phyloP scores from a whole-genome alignment of 73 alveolate species.

The Uronychia binucleata region DNA sequence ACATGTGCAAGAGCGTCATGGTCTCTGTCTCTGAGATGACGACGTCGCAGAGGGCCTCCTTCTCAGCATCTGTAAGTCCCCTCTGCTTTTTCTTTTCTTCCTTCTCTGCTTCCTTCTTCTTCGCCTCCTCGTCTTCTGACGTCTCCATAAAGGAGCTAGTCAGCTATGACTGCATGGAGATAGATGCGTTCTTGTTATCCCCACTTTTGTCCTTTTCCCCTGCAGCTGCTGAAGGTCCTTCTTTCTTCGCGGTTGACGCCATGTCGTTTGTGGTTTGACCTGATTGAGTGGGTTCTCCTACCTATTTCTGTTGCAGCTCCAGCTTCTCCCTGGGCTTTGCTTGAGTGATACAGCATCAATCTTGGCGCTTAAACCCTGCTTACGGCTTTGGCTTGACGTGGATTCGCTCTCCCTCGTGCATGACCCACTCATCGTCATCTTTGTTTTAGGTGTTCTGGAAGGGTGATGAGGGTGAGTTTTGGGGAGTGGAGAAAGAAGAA shows the following conservation, averaged over 20 bases:
- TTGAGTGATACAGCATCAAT: no score
- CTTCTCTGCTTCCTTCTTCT: slow-evolving; percentile 34
- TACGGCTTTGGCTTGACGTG: not conserved
- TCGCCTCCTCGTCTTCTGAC: not conserved
- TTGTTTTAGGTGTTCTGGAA: no score
- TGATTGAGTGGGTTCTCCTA: no score
- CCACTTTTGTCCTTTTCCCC: no score
- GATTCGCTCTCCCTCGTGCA: not conserved
- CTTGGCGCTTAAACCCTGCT: not conserved
- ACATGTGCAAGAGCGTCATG: slow-evolving; percentile 48
- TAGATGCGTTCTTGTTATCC: not conserved
- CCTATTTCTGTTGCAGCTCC: no score
- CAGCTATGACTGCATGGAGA: not conserved
- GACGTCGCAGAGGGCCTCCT: slow-evolving; percentile 46
- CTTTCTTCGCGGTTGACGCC: no score
- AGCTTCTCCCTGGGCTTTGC: no score
- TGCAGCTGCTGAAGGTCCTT: no score
- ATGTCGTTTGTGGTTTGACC: no score
- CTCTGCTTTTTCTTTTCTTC: slow-evolving; percentile 45
- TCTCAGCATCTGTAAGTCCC: no score
- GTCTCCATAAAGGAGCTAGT: slow-evolving; percentile 12
- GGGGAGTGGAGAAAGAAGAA: no score
- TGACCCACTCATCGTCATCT: not conserved
- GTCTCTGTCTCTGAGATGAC: slow-evolving; percentile 89
- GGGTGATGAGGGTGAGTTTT: no score